Conservation (phyloP, 169 alveolate species). For the Eimeria maxima region DNA sequence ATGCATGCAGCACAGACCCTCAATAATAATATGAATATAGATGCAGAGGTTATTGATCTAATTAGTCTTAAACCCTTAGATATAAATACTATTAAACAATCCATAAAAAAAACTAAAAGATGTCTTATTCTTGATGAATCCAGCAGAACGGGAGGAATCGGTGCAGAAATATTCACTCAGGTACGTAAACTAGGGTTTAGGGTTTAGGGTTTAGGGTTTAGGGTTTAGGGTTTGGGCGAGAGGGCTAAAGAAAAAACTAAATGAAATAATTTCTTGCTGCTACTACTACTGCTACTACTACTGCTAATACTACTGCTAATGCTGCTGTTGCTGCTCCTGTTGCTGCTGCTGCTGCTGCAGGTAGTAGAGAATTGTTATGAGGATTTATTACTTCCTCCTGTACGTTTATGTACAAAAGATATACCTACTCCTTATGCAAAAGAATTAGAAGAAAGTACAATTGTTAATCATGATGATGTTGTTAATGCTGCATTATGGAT, state of each 20-base stretch:
- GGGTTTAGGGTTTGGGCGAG: no score
- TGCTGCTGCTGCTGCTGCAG: no score
- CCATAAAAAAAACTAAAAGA: slow-evolving; percentile 93
- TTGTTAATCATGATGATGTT: slow-evolving; percentile 86
- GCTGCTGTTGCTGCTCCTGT: no score
- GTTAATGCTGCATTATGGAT: slow-evolving; percentile 86
- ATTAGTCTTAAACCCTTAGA: slow-evolving; percentile 95
- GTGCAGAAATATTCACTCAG: slow-evolving; percentile 92
- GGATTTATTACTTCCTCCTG: slow-evolving; percentile 83
- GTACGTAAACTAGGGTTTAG: neutral
- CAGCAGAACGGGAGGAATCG: slow-evolving; percentile 95
- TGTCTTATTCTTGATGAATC: slow-evolving; percentile 95
- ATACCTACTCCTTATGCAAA: slow-evolving; percentile 88
- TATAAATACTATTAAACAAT: slow-evolving; percentile 89
- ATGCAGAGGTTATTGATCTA: slow-evolving; percentile 94
- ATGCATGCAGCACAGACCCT: slow-evolving; percentile 93
- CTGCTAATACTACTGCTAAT: no score
- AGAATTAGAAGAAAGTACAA: slow-evolving; percentile 86
- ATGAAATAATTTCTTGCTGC: neutral
- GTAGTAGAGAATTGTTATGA: slow-evolving; percentile 87
- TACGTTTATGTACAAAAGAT: slow-evolving; percentile 87
- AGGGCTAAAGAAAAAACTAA: neutral
- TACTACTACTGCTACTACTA: no score
- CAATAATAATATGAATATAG: slow-evolving; percentile 88
- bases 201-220: neutral